A percentile compares a stretch with the other conserved stretches of the same genome.
phyloP scores from a whole-genome alignment of 352 stramenopile species.

The Globisporangium nodosum region DNA sequence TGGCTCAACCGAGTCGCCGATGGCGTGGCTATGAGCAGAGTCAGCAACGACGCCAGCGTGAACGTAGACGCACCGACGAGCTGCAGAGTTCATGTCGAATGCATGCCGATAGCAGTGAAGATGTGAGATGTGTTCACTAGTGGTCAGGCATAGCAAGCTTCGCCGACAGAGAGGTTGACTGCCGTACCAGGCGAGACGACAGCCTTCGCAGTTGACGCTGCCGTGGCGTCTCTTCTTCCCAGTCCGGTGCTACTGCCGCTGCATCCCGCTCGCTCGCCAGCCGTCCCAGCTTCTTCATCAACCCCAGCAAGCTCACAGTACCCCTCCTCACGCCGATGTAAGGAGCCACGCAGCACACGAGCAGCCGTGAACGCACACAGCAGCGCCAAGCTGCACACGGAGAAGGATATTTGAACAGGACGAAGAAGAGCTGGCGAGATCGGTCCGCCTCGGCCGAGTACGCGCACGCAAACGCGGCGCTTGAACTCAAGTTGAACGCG shows the following conservation, averaged over 20 bases:
- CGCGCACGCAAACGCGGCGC: conserved; percentile 31
- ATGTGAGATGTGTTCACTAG: neutral
- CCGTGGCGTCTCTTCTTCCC: neutral
- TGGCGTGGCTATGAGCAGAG: conserved; percentile 36
- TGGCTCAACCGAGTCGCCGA: conserved; percentile 35
- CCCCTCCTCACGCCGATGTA: conserved; percentile 2
- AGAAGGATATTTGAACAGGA: conserved; percentile 77
- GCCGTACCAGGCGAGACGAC: conserved; percentile 23
- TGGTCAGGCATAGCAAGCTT: neutral
- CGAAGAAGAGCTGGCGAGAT: conserved; percentile 52
- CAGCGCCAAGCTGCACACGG: neutral
- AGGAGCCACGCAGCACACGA: conserved; percentile 4
- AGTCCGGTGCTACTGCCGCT: neutral
- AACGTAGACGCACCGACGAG: conserved; percentile 24
- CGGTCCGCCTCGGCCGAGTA: conserved; percentile 53
- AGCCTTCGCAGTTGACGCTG: neutral
- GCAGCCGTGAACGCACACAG: neutral
- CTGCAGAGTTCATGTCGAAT: conserved; percentile 12
- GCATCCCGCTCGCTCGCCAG: conserved; percentile 2
- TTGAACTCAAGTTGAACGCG: conserved; percentile 39
- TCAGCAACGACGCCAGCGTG: conserved; percentile 24
- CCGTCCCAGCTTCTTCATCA: conserved; percentile 36
- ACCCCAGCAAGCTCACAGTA: conserved; percentile 49
- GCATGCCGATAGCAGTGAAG: neutral
- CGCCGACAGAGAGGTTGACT: neutral